A percentile compares a stretch with the other conserved stretches of the same genome.
Evolutionary conservation across 176 grass and related monocot genomes (phyloP).

Genomic region (Paspalum notatum): DNA sequence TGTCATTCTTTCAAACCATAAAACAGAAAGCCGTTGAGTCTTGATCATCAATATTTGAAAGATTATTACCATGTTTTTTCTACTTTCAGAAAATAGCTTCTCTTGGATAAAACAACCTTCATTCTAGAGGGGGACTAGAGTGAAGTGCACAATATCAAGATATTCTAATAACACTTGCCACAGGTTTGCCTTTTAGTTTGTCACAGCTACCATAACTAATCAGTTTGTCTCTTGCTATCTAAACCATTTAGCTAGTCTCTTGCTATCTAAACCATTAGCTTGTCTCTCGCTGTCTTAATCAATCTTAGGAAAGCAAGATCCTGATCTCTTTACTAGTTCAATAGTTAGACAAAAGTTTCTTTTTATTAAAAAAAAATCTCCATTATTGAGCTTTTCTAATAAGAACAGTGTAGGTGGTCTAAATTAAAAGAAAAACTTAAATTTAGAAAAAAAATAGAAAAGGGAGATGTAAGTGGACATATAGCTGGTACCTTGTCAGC

Average conservation of each 20-base stretch:
- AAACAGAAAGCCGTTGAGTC: neutral
- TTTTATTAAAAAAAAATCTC: neutral
- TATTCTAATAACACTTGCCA: slow-evolving; percentile 2
- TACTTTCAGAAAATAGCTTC: neutral
- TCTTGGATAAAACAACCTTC: neutral
- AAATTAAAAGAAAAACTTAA: slow-evolving; percentile 18
- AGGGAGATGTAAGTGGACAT: slow-evolving; percentile 34
- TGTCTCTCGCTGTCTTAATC: slow-evolving; percentile 17
- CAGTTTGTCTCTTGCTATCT: slow-evolving; percentile 36
- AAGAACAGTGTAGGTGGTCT: slow-evolving; percentile 29
- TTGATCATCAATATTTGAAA: neutral
- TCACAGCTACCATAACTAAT: slow-evolving; percentile 20
- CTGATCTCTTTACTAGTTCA: slow-evolving; percentile 25
- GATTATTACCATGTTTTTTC: neutral
- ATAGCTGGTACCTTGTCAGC: slow-evolving; percentile 75
- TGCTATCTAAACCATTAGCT: slow-evolving; percentile 13
- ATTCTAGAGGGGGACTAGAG: neutral
- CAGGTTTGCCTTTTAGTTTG: slow-evolving; percentile 24
- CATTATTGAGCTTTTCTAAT: slow-evolving; percentile 7
- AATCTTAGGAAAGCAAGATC: slow-evolving; percentile 15
- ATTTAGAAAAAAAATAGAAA: slow-evolving; percentile 13
- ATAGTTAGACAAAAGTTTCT: slow-evolving; percentile 21
- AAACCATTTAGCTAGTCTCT: slow-evolving; percentile 9
- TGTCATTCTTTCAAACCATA: slow-evolving; percentile 9
- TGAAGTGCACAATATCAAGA: slow-evolving; percentile 20